Evolutionary conservation across 2,329 filamentous ascomycete species (phyloP).

Genomic region (Bipolaris oryzae): DNA sequence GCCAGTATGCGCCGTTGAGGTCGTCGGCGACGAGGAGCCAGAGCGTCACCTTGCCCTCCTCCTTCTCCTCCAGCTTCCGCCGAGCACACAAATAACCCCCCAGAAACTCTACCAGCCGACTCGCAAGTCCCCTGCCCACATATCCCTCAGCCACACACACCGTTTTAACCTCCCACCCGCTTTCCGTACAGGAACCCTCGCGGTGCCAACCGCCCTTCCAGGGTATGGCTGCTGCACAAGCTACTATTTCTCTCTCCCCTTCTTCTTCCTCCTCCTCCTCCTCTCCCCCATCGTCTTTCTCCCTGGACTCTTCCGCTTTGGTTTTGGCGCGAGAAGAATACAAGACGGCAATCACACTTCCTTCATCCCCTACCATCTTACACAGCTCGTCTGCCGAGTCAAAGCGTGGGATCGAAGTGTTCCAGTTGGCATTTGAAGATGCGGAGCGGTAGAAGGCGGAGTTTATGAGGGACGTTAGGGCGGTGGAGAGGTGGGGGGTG

Average conservation of each 20-base stretch:
- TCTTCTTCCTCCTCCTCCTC: not conserved
- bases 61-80: not conserved
- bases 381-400: constrained; percentile 17
- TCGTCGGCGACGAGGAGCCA: constrained; percentile 36
- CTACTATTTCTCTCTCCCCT: constrained; percentile 22
- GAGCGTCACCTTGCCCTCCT: constrained; percentile 11
- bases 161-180: constrained; percentile 38
- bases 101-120: constrained; percentile 16
- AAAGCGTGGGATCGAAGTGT: constrained; percentile 19
- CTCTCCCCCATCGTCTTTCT: too few species aligned
- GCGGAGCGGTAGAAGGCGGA: constrained; percentile 28
- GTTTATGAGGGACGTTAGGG: constrained; percentile 27
- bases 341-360: constrained; percentile 23
- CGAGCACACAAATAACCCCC: constrained; percentile 17
- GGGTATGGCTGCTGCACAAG: constrained; percentile 29
- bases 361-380: constrained; percentile 15
- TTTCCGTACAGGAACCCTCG: constrained; percentile 25
- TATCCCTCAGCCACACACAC: constrained; percentile 34
- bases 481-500: constrained; percentile 13
- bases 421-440: constrained; percentile 23
- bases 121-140: constrained; percentile 26
- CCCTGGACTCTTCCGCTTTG: too few species aligned
- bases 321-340: not conserved
- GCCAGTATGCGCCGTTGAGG: constrained; percentile 37
- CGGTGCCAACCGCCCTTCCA: constrained; percentile 33